Percentiles rank a stretch among this genome's conserved stretches.
Conservation (phyloP, 768 basidiomycete genomes). For the Phanerochaete carnosa region DNA sequence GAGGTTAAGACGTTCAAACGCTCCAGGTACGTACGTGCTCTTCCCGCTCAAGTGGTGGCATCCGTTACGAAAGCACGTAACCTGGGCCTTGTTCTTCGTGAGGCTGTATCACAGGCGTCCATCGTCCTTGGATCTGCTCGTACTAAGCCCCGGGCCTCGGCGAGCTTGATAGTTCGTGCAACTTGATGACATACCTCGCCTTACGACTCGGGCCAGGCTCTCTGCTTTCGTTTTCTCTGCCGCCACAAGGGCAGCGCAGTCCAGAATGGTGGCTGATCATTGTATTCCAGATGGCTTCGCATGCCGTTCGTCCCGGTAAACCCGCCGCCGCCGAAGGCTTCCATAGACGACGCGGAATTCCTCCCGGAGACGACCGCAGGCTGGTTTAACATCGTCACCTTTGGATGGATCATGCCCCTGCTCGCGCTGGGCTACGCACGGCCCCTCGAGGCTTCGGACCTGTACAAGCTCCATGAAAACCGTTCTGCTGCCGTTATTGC, state of each 20-base stretch:
- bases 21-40: not conserved
- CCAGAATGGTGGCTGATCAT: not conserved
- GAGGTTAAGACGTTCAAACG: not conserved
- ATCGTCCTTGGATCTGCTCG: not conserved
- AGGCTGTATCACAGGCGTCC: not conserved
- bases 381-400: constrained; percentile 58
- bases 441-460: constrained; percentile 75
- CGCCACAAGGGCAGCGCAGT: too few relatives aligned
- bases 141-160: not conserved
- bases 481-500: constrained; percentile 61
- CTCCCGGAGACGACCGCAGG: constrained; percentile 68
- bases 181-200: not conserved
- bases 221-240: not conserved
- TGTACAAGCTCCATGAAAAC: constrained; percentile 72
- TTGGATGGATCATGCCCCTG: constrained; percentile 73
- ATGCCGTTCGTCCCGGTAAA: constrained; percentile 24
- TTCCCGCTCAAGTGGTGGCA: not conserved
- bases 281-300: constrained; percentile 6
- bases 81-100: not conserved
- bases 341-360: constrained; percentile 55
- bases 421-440: constrained; percentile 74
- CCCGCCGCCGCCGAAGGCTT: constrained; percentile 42
- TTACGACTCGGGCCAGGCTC: not conserved
- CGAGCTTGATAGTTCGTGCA: not conserved
- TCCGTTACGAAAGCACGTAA: not conserved